Percentiles rank a stretch among this genome's conserved stretches.
Conservation (phyloP, 768 basidiomycete species). For the Gloeopeniophorella convolvens region DNA sequence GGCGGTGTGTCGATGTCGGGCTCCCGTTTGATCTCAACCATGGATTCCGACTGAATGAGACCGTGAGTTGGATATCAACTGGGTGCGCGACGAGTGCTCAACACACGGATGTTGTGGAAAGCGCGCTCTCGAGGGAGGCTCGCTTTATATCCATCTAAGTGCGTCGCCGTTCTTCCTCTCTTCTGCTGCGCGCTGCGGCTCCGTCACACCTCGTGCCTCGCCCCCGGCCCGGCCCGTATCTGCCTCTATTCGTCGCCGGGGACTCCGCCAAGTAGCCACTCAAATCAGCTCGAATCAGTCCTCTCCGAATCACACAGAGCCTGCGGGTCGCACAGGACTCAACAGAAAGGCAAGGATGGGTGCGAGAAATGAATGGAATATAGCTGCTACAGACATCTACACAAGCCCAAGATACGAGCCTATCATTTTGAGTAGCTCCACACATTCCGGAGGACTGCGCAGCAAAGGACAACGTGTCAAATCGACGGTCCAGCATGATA, state of each 20-base stretch:
- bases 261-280: too few species aligned
- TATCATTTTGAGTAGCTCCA: slow-evolving; percentile 93
- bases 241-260: too few species aligned
- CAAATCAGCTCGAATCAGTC: too few species aligned
- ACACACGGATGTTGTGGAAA: slow-evolving; percentile 10
- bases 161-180: too few species aligned
- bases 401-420: slow-evolving; percentile 1
- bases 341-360: neutral
- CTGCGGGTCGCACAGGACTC: too few species aligned
- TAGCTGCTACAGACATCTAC: slow-evolving; percentile 5
- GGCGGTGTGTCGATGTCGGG: slow-evolving; percentile 25
- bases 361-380: neutral
- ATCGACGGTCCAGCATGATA: neutral
- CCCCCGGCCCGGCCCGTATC: neutral
- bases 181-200: neutral
- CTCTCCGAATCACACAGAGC: too few species aligned
- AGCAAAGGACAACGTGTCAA: slow-evolving; percentile 6
- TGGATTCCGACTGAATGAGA: slow-evolving; percentile 41
- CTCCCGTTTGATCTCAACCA: slow-evolving; percentile 70
- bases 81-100: neutral
- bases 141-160: too few species aligned
- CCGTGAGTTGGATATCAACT: neutral
- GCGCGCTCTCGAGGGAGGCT: neutral
- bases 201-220: too few species aligned
- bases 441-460: slow-evolving; percentile 86